A percentile compares a stretch with the other conserved stretches of the same genome.
Conservation (phyloP, 306 rosid species). For the Malus domestica region DNA sequence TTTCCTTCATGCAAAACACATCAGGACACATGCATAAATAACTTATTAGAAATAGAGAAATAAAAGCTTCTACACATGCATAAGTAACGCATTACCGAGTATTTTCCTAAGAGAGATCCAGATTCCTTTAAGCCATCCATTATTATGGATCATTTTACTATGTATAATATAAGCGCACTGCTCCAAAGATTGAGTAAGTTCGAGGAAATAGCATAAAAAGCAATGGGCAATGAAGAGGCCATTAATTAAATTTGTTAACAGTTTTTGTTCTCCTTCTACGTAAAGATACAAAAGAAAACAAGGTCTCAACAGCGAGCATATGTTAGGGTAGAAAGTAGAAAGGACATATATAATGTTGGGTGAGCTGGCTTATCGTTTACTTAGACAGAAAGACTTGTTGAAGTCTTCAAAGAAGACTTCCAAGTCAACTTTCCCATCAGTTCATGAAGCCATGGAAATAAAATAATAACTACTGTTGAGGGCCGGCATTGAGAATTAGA, state of each 20-base stretch:
- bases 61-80: no score
- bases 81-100: no score
- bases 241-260: not conserved
- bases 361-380: constrained; percentile 11
- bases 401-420: constrained; percentile 41
- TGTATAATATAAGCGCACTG: not conserved
- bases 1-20: no score
- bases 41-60: no score
- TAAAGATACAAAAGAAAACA: not conserved
- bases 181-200: constrained; percentile 15
- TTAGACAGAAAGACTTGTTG: constrained; percentile 16
- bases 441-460: not conserved
- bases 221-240: not conserved
- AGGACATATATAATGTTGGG: not conserved
- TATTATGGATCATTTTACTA: not conserved
- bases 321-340: not conserved
- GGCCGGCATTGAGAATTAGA: no score
- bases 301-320: no score
- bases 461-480: not conserved
- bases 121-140: not conserved
- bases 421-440: constrained; percentile 32
- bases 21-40: no score
- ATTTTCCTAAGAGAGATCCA: not conserved
- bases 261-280: not conserved
- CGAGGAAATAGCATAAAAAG: constrained; percentile 28